Evolutionary conservation across 805 yeast genomes (phyloP), one percentile per base, ranked within the genome.

Genomic region (Jamesozyma jinghongensis): DNA sequence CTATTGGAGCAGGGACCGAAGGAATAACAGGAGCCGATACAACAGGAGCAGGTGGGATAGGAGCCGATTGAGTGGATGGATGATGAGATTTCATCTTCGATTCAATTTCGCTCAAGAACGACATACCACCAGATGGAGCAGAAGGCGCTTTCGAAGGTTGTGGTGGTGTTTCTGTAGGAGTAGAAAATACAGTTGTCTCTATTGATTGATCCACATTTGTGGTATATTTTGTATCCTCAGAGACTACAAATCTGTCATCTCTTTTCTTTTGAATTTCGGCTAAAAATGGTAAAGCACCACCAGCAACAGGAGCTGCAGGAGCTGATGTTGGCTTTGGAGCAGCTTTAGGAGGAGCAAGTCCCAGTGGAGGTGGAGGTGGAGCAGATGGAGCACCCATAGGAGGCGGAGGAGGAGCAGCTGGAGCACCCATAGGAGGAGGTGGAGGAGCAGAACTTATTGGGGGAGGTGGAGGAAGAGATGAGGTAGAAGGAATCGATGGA

Each of bases 181-280:
- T 40, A 13, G 50, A 31, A 1, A 52, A 34, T 8, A 41, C 43
- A 4, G 56, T 40, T 3, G 53, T 44, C 19, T 42, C 47, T 22
- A 10, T 10, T 3, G 40, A 40, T 34, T 49, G 63, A 14, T 48
- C 56, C 13, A 39, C 45, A 5, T 45, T 44, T 10, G 63, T 56
- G 2, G 56, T 40, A 38, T 55, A 57, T n/a, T 43, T 47, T 18
- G 59, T 43, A 2, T 58, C 70, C 14, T 65, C 71, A n/a, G 63
- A 70, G 12, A 70, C 68, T 29, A 68, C 73, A 50, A 63, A 62
- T 19, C 66, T 49, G 14, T 71, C 75, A 42, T 68, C 72, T 45
- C 78, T 62, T 45, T 69, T 67, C 27, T 64, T 67, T 49, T 71
- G 72, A 40, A 74, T 73, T 44, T 74, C 72, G 3, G 72, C 68